Base-by-base conservation (phyloP, 345 rosid species). In the Pistacia vera region DNA sequence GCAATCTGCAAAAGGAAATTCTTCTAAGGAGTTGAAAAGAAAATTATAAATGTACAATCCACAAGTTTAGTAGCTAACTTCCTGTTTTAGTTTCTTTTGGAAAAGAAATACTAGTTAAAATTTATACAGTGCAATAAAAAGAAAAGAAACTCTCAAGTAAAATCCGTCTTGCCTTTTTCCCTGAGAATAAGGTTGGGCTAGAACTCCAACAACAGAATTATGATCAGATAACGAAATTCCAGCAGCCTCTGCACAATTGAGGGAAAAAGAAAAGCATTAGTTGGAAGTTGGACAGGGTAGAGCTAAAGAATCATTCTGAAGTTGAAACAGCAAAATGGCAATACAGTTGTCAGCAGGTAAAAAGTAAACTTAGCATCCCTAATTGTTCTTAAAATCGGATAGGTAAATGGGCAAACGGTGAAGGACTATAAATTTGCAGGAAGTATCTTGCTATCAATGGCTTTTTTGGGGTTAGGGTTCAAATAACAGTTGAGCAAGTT, bases 121-220 rank as follows among this genome's bases (percentile, higher is more conserved):
- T 51, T 13, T 54, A 54, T 54, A 54, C 6, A 18, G 57, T 13
- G 8, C 72, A 66, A 44, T 36, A 54, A 81, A 65, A 75, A 74
- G 35, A 30, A 28, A 33, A 51, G 57, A 36, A 74, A 81, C 36
- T 33, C 65, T 75, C 25, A 52, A 67, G 80, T 30, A 20, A 77
- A 69, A 17, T 48, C 62, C 41, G 12, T 66, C 91, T 84, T 79
- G 81, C 97, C 97, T 90, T 75, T 88, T 85, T 86, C 92, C 95
- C 56, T 80, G 73, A 66, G 92, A 91, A 74, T 78, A 79, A 58
- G 98, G 95, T 75, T 94, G 97, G 30, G 93, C 85, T 71, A 92
- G 95, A 87, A 94, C 74, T 80, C 93, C 97, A 76, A 89, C 93
- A 77, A 94, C 82, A 63, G 97, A 82, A 72, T 82, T 86, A 57